phyloP scores from a whole-genome alignment of 2,329 filamentous ascomycete species.

The Corniculantispora saksenae region DNA sequence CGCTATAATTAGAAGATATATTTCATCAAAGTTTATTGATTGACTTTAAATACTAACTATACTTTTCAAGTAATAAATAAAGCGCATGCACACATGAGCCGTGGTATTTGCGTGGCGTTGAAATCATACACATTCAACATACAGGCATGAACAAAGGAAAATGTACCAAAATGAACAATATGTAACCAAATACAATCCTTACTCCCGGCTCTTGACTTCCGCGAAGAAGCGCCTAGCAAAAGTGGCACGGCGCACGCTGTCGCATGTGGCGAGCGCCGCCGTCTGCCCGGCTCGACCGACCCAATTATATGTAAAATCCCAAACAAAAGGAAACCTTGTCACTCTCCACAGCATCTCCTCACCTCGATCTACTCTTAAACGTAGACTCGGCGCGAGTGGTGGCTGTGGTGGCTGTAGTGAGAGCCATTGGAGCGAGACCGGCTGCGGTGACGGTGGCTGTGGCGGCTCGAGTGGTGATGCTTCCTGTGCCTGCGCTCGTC shows the following conservation, averaged over 20 bases:
- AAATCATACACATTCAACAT: conserved; percentile 12
- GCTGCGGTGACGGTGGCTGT: conserved; percentile 44
- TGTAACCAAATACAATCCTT: not conserved
- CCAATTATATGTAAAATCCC: not conserved
- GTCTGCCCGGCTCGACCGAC: not conserved
- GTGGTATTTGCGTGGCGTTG: not conserved
- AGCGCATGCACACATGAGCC: not conserved
- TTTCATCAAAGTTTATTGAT: too few species aligned
- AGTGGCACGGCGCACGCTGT: not conserved
- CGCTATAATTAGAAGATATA: too few species aligned
- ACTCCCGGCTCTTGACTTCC: not conserved
- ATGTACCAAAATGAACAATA: conserved; percentile 4
- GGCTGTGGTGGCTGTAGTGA: conserved; percentile 49
- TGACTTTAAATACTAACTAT: not conserved
- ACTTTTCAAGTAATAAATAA: not conserved
- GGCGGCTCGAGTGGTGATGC: conserved; percentile 39
- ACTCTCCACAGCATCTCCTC: not conserved
- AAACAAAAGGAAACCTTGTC: not conserved
- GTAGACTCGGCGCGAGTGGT: conserved; percentile 47
- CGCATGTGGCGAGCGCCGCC: not conserved
- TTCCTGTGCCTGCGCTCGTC: conserved; percentile 34
- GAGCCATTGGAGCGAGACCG: conserved; percentile 40
- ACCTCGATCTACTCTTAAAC: conserved; percentile 37
- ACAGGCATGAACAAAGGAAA: not conserved
- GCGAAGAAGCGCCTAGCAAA: not conserved